phyloP scores from a whole-genome alignment of 2,329 filamentous ascomycete species.

The Clonostachys rhizophaga region DNA sequence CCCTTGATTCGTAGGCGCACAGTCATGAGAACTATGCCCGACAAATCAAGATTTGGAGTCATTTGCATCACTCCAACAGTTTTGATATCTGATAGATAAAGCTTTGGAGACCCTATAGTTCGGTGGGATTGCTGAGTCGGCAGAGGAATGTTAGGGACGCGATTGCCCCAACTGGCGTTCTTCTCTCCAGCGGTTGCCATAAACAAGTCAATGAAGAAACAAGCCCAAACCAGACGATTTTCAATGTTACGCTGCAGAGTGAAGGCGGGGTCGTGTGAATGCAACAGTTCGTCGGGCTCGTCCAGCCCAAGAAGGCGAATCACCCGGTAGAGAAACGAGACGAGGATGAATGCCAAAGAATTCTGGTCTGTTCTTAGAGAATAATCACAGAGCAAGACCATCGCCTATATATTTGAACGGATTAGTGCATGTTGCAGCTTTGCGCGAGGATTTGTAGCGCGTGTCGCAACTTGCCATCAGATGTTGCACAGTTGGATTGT shows the following conservation, averaged over 20 bases:
- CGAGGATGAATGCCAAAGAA: constrained; percentile 11
- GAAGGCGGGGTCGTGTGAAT: constrained; percentile 1
- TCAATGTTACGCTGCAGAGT: constrained; percentile 9
- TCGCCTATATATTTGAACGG: constrained; percentile 7
- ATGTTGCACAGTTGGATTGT: constrained; percentile 9
- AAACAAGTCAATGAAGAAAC: constrained; percentile 12
- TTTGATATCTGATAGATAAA: constrained; percentile 8
- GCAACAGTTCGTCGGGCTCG: constrained; percentile 4
- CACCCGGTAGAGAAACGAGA: constrained; percentile 11
- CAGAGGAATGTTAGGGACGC: constrained; percentile 11
- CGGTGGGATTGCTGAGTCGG: constrained; percentile 1
- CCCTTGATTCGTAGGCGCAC: constrained; percentile 10
- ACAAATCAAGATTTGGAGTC: constrained; percentile 8
- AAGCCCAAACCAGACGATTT: constrained; percentile 13
- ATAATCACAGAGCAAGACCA: constrained; percentile 13
- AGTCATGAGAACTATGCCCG: constrained; percentile 8
- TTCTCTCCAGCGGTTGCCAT: constrained; percentile 10
- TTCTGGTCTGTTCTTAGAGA: constrained; percentile 11
- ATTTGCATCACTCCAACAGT: constrained; percentile 1
- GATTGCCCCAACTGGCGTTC: constrained; percentile 12
- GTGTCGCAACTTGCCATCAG: constrained; percentile 10
- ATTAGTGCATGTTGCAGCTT: background rate
- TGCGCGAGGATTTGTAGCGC: background rate
- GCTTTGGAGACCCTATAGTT: background rate
- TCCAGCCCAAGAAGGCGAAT: constrained; percentile 11